phyloP scores from a whole-genome alignment of 2,329 filamentous ascomycete species.

The Ophiostoma ulmi region DNA sequence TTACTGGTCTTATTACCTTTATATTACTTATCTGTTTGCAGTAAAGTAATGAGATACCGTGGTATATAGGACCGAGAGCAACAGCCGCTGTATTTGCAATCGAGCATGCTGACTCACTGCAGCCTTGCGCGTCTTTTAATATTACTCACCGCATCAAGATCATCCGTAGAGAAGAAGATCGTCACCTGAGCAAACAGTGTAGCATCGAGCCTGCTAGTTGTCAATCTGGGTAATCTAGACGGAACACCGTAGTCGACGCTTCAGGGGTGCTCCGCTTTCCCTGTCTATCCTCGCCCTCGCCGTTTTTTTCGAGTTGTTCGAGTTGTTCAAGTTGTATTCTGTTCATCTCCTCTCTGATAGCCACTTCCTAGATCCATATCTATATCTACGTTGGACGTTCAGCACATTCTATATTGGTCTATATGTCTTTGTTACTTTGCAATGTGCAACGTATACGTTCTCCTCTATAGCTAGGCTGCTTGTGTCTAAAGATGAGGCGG shows the following conservation, averaged over 20 bases:
- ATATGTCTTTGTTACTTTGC: neutral
- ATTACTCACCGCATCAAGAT: neutral
- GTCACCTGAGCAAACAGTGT: neutral
- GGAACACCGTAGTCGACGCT: neutral
- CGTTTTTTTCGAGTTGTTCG: neutral
- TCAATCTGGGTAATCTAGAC: neutral
- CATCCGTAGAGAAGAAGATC: neutral
- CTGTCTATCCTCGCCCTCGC: neutral
- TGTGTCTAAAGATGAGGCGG: neutral
- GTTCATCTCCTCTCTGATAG: neutral
- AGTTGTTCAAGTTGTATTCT: neutral
- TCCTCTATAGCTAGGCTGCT: neutral
- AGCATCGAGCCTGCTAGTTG: neutral
- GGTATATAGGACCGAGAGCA: neutral
- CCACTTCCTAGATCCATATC: neutral
- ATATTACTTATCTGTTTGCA: neutral
- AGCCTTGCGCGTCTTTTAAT: neutral
- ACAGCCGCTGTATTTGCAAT: neutral
- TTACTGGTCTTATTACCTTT: neutral
- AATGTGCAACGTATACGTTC: neutral
- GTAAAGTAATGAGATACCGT: neutral
- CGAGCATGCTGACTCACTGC: neutral
- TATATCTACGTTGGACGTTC: neutral
- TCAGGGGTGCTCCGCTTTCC: neutral
- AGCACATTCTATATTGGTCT: neutral